Evolutionary conservation across 495 filamentous ascomycete species (phyloP).

Genomic region (Chlorociboria aeruginascens): DNA sequence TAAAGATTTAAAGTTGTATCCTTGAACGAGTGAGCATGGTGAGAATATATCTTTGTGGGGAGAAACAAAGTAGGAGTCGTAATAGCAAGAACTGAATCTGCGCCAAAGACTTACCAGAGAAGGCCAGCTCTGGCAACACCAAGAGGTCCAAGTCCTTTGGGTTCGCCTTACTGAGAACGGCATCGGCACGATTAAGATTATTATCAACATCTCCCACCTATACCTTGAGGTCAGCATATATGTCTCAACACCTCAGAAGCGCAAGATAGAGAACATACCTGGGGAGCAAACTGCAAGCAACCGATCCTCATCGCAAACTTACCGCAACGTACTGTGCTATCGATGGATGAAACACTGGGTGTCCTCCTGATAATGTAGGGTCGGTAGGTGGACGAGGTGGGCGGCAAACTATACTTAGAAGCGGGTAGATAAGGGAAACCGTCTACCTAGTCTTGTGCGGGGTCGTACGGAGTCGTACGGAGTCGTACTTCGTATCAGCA

Average conservation of each 20-base stretch:
- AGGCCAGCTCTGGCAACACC: constrained; percentile 79
- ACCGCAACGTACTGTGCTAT: no score
- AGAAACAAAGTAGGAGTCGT: neutral
- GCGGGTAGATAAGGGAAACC: no score
- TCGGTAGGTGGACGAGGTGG: no score
- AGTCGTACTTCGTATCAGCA: no score
- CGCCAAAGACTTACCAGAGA: constrained; percentile 52
- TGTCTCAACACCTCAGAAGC: no score
- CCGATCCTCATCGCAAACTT: constrained; percentile 54
- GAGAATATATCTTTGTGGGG: constrained; percentile 1
- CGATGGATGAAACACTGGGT: no score
- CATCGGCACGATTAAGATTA: constrained; percentile 65
- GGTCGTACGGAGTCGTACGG: no score
- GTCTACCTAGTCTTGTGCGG: no score
- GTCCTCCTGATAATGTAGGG: no score
- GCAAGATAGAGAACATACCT: no score
- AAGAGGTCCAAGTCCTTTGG: constrained; percentile 52
- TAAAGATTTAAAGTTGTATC: constrained; percentile 82
- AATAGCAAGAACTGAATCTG: neutral
- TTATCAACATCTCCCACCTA: constrained; percentile 59
- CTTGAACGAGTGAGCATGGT: constrained; percentile 26
- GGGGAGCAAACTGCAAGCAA: constrained; percentile 38
- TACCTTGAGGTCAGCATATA: no score
- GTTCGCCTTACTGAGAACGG: constrained; percentile 46
- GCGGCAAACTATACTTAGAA: no score